These are phyloP conservation scores for Phytophthora tubulina DNA, from an alignment of 352 stramenopile genomes.

Conservation along the genomic window DNA sequence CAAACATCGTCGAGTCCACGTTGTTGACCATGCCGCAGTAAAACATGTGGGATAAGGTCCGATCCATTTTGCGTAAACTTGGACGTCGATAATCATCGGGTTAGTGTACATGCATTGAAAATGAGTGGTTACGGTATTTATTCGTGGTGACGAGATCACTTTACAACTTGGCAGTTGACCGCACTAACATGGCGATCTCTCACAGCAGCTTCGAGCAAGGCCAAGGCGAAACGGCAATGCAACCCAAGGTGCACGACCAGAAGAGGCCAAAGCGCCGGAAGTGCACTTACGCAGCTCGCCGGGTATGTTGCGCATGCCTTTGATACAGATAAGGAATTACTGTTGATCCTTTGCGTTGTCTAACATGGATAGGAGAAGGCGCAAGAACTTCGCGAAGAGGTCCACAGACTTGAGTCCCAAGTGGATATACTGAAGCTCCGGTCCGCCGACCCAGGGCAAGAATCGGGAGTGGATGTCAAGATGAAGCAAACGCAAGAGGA, in stretches of 20 bases:
- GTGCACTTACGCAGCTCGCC: conserved; percentile 23
- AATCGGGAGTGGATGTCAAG: conserved; percentile 1
- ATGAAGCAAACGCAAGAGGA: conserved; percentile 11
- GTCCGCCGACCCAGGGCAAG: not conserved
- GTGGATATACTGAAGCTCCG: conserved; percentile 20
- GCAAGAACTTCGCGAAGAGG: conserved; percentile 14
- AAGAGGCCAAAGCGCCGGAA: conserved; percentile 15
- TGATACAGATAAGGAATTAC: not conserved
- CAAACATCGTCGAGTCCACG: not conserved
- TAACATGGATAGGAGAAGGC: conserved; percentile 15
- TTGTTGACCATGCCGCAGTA: not conserved
- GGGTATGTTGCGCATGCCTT: conserved; percentile 2
- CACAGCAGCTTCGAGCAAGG: not conserved
- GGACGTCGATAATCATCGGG: not conserved
- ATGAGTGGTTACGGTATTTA: not conserved
- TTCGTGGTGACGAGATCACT: conserved; percentile 6
- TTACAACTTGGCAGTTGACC: not conserved
- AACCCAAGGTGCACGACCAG: not conserved
- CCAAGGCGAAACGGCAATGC: not conserved
- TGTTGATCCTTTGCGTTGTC: not conserved
- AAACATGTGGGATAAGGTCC: not conserved
- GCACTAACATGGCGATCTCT: not conserved
- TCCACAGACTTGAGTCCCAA: conserved; percentile 17
- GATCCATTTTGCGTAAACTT: conserved; percentile 7
- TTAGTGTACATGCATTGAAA: not conserved